These are phyloP conservation scores for Agrostemma githago DNA, from an alignment of 148 eudicot species.

Conservation along the genomic window DNA sequence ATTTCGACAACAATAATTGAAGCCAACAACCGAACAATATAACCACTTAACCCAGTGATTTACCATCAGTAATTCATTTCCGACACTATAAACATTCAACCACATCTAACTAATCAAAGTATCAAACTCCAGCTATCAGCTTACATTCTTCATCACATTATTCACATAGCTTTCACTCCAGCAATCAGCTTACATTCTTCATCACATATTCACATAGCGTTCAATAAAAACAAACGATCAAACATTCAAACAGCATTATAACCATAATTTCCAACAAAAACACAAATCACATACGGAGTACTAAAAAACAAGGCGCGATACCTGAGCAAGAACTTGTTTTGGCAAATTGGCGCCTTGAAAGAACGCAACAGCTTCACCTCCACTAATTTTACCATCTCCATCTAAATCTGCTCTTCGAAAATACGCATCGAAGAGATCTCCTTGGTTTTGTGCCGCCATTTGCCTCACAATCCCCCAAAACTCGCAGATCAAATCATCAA, in stretches of 20 bases:
- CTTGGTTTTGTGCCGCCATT: conserved; percentile 70
- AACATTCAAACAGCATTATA: background rate
- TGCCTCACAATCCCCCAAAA: conserved; percentile 16
- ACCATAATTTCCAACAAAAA: background rate
- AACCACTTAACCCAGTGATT: background rate
- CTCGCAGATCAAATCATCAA: conserved; percentile 29
- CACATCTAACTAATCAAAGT: conserved; percentile 3
- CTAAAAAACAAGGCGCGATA: conserved; percentile 12
- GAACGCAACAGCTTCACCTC: conserved; percentile 79
- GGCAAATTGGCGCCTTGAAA: conserved; percentile 77
- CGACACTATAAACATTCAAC: background rate
- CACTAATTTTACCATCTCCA: conserved; percentile 87
- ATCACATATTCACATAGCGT: background rate
- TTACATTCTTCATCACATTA: background rate
- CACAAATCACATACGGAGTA: conserved; percentile 10
- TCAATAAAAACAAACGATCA: background rate
- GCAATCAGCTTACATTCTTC: background rate
- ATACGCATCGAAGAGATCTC: conserved; percentile 76
- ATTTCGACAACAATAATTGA: background rate
- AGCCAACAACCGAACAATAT: background rate
- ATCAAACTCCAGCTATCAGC: conserved; percentile 4
- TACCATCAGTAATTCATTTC: background rate
- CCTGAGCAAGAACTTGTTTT: conserved; percentile 86
- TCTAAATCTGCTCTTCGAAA: conserved; percentile 87
- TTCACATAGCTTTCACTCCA: background rate